Percentiles rank a stretch among this genome's conserved stretches.
These are phyloP conservation scores for Candida cerambycidarum DNA, from an alignment of 805 yeast species.

Conservation along the genomic window DNA sequence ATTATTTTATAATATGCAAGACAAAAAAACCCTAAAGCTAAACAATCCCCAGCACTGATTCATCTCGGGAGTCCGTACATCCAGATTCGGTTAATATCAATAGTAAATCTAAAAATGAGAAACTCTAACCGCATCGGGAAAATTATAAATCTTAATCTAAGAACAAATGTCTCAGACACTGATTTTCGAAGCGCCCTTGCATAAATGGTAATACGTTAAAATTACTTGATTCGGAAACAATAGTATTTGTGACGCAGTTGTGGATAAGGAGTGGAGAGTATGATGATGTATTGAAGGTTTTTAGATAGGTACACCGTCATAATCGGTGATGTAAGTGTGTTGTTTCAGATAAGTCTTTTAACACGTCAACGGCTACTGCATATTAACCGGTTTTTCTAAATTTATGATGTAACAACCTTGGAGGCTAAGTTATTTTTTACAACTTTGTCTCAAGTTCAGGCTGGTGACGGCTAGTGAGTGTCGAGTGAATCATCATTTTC, in stretches of 20 bases:
- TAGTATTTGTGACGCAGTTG: conserved; percentile 4
- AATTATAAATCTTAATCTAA: not conserved
- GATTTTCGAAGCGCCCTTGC: conserved; percentile 5
- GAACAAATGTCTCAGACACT: conserved; percentile 2
- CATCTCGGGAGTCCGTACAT: not conserved
- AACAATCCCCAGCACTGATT: no score
- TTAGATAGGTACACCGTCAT: not conserved
- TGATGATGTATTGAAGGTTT: not conserved
- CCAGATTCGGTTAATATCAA: not conserved
- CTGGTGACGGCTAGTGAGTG: not conserved
- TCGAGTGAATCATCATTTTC: not conserved
- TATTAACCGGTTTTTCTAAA: no score
- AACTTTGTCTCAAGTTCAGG: not conserved
- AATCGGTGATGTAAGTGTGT: conserved; percentile 1
- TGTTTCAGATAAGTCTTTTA: no score
- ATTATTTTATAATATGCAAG: no score
- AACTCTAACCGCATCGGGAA: not conserved
- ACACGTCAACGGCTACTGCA: not conserved
- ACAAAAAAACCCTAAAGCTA: no score
- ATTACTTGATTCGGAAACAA: not conserved
- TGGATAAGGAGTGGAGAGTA: conserved; percentile 1
- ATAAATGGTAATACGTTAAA: not conserved
- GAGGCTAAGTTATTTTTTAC: not conserved
- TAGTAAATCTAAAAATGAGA: not conserved
- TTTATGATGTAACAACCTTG: not conserved